Base-by-base conservation (phyloP, 2,329 filamentous ascomycete species). In the Paracoccidioides brasiliensis region DNA sequence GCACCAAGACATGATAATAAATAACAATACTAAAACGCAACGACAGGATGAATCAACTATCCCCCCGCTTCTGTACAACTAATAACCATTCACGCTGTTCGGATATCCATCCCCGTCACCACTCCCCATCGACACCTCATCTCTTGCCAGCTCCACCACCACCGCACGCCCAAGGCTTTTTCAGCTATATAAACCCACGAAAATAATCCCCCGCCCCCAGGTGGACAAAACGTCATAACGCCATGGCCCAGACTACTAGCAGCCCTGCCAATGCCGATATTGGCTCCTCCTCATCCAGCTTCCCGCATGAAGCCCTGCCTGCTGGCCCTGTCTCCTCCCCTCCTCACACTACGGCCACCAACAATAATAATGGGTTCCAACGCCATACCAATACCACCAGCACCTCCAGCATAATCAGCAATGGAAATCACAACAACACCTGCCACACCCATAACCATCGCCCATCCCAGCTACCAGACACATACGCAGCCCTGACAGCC, bases 401-500 rank as follows among this genome's bases (percentile, higher is more conserved):
- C 42, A 28, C 49, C 45, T 22, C 38, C 6, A 42, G 38, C 15
- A 54, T 37, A 22, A 46, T 15, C 46, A 66, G 64, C 66, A 68
- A 66, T 62, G 70, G 7, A 69, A 66, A 70, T 68, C 56, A 71
- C 69, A 53, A 69, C 67, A 55, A 66, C 71, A 56, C 67, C 70
- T 51, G 66, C 72, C 45, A 48, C 32, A 10, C 22, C 38, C 49
- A 52, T 30, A 41, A 7, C 10, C 49, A 52, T 28, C 49, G 46
- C n/a, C 35, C 46, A 49, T 57, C 70, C 72, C 57, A 69, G 58
- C 63, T 74, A 50, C 70, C 77, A 54, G 74, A 76, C 57, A 78
- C 74, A 48, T 73, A 81, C 74, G 65, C 78, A 68, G 68, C 74
- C 53, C 80, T 90, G 61, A 78, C 90, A 60, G 72, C 76, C 56